These are phyloP conservation scores for Leccinum rimulosum DNA, from an alignment of 768 basidiomycete species.

Conservation along the genomic window DNA sequence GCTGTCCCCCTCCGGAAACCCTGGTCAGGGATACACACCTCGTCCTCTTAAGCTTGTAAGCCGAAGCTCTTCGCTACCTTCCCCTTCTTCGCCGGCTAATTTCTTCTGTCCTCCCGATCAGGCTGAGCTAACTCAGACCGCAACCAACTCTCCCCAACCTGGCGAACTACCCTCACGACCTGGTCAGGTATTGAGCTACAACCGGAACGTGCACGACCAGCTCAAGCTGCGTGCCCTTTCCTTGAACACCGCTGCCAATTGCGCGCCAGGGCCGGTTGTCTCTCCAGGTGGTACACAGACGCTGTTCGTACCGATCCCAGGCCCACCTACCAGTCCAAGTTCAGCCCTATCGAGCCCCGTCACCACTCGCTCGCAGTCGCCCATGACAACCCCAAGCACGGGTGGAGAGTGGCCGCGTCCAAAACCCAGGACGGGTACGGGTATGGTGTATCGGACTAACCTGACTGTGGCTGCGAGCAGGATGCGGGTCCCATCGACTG, in stretches of 20 bases:
- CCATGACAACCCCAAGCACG: conserved; percentile 14
- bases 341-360: conserved; percentile 13
- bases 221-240: conserved; percentile 25
- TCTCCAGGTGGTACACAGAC: conserved; percentile 27
- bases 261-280: conserved; percentile 1
- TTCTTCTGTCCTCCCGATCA: conserved; percentile 1
- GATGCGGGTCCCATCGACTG: conserved; percentile 37
- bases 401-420: conserved; percentile 33
- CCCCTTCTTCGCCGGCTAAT: conserved; percentile 1
- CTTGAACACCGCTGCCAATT: conserved; percentile 8
- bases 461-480: conserved; percentile 30
- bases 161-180: conserved; percentile 24
- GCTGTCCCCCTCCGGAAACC: neutral
- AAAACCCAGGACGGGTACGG: conserved; percentile 61
- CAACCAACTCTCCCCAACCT: conserved; percentile 16
- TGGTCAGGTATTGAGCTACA: conserved; percentile 30
- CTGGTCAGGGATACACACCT: conserved; percentile 16
- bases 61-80: conserved; percentile 14
- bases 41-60: conserved; percentile 28
- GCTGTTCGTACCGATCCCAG: conserved; percentile 12
- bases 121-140: conserved; percentile 10
- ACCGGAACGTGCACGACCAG: conserved; percentile 35
- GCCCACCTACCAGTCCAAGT: conserved; percentile 2
- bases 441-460: conserved; percentile 60
- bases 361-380: conserved; percentile 19